Conservation (phyloP, 2,329 filamentous ascomycete species). For the Arthroderma sp. region DNA sequence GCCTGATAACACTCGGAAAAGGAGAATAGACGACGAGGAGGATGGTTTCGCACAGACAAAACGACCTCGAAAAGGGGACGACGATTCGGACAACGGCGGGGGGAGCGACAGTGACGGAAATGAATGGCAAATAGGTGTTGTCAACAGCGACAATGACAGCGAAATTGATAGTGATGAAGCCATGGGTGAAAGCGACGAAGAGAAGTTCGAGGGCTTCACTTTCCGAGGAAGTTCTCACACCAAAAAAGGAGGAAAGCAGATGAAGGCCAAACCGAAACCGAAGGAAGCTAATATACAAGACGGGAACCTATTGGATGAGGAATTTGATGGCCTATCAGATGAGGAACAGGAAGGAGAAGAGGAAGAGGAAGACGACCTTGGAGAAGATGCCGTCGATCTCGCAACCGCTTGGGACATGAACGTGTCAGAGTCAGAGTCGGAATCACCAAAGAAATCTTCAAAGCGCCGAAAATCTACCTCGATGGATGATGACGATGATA, state of each 20-base stretch:
- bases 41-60: conserved; percentile 21
- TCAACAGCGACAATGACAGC: conserved; percentile 53
- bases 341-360: conserved; percentile 24
- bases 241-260: conserved; percentile 22
- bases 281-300: conserved; percentile 19
- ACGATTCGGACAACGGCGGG: conserved; percentile 48
- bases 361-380: conserved; percentile 50
- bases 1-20: conserved; percentile 31
- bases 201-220: conserved; percentile 64
- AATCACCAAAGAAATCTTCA: conserved; percentile 20
- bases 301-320: conserved; percentile 39
- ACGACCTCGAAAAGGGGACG: conserved; percentile 30
- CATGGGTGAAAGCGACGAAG: conserved; percentile 78
- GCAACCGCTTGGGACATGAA: conserved; percentile 48
- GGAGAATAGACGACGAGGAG: conserved; percentile 20
- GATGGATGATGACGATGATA: conserved; percentile 24
- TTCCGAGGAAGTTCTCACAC: conserved; percentile 47
- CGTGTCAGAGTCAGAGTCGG: conserved; percentile 34
- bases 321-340: conserved; percentile 31
- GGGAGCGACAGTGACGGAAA: conserved; percentile 79
- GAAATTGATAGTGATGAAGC: conserved; percentile 67
- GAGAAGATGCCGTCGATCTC: conserved; percentile 50
- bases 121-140: conserved; percentile 65
- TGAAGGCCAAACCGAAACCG: conserved; percentile 13
- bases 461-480: conserved; percentile 14